A percentile compares a stretch with the other conserved stretches of the same genome.
Conservation (phyloP, 805 yeast genomes). For the Lachancea nothofagi region DNA sequence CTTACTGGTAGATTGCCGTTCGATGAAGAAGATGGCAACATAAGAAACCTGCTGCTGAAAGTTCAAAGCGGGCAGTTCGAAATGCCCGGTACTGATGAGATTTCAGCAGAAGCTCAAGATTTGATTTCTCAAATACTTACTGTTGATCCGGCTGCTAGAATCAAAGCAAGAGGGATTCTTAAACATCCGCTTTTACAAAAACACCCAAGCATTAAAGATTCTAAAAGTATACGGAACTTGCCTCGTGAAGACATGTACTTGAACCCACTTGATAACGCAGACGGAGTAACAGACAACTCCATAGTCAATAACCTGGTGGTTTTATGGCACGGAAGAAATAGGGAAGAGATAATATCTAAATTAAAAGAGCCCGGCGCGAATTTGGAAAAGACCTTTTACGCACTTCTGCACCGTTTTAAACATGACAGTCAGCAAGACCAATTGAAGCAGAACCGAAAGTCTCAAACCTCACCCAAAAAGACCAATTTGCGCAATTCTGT, state of each 20-base stretch:
- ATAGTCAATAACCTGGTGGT: conserved; percentile 71
- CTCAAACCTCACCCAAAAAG: conserved; percentile 33
- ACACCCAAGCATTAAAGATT: conserved; percentile 43
- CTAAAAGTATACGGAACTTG: conserved; percentile 33
- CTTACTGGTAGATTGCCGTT: conserved; percentile 94
- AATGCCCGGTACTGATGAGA: conserved; percentile 70
- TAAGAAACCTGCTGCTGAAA: conserved; percentile 76
- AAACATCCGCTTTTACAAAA: conserved; percentile 76
- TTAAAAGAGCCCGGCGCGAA: conserved; percentile 53
- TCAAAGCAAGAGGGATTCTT: conserved; percentile 69
- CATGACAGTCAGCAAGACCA: conserved; percentile 42
- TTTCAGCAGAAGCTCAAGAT: conserved; percentile 83
- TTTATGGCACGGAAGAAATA: conserved; percentile 73
- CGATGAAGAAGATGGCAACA: conserved; percentile 80
- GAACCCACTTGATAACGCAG: conserved; percentile 32
- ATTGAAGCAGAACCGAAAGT: conserved; percentile 31
- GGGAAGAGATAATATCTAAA: conserved; percentile 45
- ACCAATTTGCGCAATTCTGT: conserved; percentile 5
- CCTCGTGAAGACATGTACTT: conserved; percentile 38
- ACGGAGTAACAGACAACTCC: conserved; percentile 55
- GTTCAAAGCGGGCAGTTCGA: conserved; percentile 86
- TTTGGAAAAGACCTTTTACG: conserved; percentile 78
- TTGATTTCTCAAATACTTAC: conserved; percentile 73
- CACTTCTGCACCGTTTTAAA: conserved; percentile 65
- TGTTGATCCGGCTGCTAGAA: conserved; percentile 76